Evolutionary conservation across 2,329 filamentous ascomycete genomes (phyloP), one percentile per base, ranked within the genome.

Genomic region (Biscogniauxia marginata): DNA sequence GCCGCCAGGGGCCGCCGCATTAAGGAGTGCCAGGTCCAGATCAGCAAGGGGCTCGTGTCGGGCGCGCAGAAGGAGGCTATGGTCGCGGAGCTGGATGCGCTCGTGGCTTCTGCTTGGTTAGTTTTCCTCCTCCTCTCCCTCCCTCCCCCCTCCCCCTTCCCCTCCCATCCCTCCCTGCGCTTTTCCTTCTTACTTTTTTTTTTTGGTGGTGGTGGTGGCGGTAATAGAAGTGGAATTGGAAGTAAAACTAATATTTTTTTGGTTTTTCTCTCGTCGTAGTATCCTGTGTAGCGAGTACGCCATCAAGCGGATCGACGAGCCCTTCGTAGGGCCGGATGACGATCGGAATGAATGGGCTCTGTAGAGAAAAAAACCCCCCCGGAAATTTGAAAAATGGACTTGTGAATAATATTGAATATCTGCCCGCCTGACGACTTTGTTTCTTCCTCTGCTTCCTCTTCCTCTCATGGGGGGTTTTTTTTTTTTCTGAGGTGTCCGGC

Each of bases 221-320:
- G n/a, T n/a, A n/a, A n/a, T n/a, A n/a, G n/a, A n/a, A n/a, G n/a
- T n/a, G n/a, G n/a, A n/a, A n/a, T n/a, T n/a, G n/a, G n/a, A n/a
- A n/a, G n/a, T 70, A 67, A 71, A 65, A 44, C 54, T 52, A 46
- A 11, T 21, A 19, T 48, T 23, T 39, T 39, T 46, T 21, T 20
- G 5, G 43, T 7, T 45, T 45, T n/a, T 7, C 46, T 23, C 21
- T 9, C 13, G 8, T 6, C 4, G 20, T 64, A 95, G 93, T 79
- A 92, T 98, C 53, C 77, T 99, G 19, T 99, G 95, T 73, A 93
- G 92, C 70, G 95, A 99, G 63, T 85, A 96, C 75, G 95, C 93
- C 2, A 96, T 99, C 69, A 96, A 93, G 77, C 84, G 90, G 67
- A 91, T 99, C 56, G 91, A 97, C 66, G 91, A 96, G 76, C 93